Evolutionary conservation across 805 yeast species (phyloP), one percentile per base, ranked within the genome.

Genomic region (Isabelozyma gotoi): DNA sequence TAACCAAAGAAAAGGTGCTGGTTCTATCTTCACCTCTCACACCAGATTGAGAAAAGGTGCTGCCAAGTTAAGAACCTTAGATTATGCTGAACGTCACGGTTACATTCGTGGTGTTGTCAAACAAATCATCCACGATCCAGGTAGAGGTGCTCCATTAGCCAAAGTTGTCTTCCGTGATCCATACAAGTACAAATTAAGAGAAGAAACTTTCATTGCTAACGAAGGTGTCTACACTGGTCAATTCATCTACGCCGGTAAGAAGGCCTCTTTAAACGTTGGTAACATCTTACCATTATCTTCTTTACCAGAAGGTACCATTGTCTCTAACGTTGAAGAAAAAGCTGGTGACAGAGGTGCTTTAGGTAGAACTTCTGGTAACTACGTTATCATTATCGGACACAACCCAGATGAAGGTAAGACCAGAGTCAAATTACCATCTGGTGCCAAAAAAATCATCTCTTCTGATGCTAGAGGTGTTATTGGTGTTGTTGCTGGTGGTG

Each of bases 1-100:
- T 83, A 94, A 94, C 86, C 99, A 94, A 86, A 91, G 99, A 90
- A 94, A 94, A 84, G 98, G 98, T 87, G 96, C 97, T 78, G 98
- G 99, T 75, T 92, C 98, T 71, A 90, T 94, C 85, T 94, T 94
- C 90, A 86, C 96, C 75, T 85, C 99, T 71, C 96, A 92, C 94
- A 92, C 98, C 84, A 92, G 98, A 81, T 88, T 94, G 78, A 90
- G 99, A 88, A 88, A 94, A 82, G 99, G 99, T 77, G 98, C 99
- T 75, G 99, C 99, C 74, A 92, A 92, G 88, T 85, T 92, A 77
- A 89, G 99, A 86, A 87, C 96, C 74, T 85, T 92, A 76, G 98
- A 94, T 80, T 92, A 83, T 70, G 96, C 98, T 77, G 99, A 94
- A 83, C 92, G 96, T 76, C 97, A 92, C 77, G 99, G 99, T 73